Percentiles rank a stretch among this genome's conserved stretches.
These are phyloP conservation scores for Megacollybia platyphylla DNA, from an alignment of 1,284 basidiomycete genomes.

Conservation along the genomic window DNA sequence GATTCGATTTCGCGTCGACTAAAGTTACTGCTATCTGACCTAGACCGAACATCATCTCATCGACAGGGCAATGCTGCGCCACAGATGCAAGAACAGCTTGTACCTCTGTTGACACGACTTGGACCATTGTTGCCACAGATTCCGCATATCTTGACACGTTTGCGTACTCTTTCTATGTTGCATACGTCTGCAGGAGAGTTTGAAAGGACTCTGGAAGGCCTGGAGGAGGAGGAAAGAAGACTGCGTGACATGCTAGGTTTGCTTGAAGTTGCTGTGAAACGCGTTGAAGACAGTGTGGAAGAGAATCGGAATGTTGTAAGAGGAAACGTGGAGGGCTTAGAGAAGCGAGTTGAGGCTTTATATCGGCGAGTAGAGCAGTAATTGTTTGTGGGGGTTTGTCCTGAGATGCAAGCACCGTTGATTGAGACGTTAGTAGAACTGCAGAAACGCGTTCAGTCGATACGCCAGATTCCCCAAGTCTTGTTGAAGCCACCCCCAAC, in stretches of 20 bases:
- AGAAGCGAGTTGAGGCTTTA: slow-evolving; percentile 47
- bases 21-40: slow-evolving; percentile 85
- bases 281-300: slow-evolving; percentile 65
- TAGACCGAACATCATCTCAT: slow-evolving; percentile 69
- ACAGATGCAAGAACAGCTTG: slow-evolving; percentile 48
- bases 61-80: slow-evolving; percentile 25
- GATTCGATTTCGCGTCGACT: slow-evolving; percentile 93
- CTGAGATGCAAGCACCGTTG: not conserved
- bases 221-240: slow-evolving; percentile 63
- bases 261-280: slow-evolving; percentile 53
- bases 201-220: slow-evolving; percentile 50
- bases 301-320: slow-evolving; percentile 66
- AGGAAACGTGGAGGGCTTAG: slow-evolving; percentile 60
- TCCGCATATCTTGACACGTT: slow-evolving; percentile 79
- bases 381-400: not conserved
- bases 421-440: slow-evolving; percentile 31
- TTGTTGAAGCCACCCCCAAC: slow-evolving; percentile 22
- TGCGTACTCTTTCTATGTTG: slow-evolving; percentile 73
- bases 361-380: not conserved
- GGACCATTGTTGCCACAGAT: slow-evolving; percentile 84
- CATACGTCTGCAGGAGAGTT: slow-evolving; percentile 79
- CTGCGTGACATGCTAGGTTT: slow-evolving; percentile 53
- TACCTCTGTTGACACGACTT: slow-evolving; percentile 74
- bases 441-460: slow-evolving; percentile 24
- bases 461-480: slow-evolving; percentile 29